Percentiles rank a stretch among this genome's conserved stretches.
Evolutionary conservation across 2,329 filamentous ascomycete genomes (phyloP).

Genomic region (Raffaelea ambrosiae): DNA sequence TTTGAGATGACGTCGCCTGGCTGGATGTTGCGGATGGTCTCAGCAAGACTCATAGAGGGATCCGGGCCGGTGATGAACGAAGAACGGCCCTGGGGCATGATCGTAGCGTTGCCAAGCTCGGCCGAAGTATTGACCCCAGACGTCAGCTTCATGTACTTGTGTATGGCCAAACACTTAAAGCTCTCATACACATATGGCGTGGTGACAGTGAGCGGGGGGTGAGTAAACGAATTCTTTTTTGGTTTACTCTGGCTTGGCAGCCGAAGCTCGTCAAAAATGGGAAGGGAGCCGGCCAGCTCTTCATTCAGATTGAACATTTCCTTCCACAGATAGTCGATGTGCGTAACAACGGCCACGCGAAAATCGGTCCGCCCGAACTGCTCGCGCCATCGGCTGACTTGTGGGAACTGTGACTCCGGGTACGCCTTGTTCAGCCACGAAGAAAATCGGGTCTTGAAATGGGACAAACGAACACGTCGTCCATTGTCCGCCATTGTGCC

Average conservation of each 20-base stretch:
- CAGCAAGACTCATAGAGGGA: background rate
- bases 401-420: conserved; percentile 15
- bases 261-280: conserved; percentile 44
- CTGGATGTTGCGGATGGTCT: conserved; percentile 22
- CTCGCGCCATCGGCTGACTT: conserved; percentile 46
- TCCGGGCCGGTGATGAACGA: conserved; percentile 1
- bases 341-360: conserved; percentile 47
- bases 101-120: background rate
- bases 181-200: conserved; percentile 59
- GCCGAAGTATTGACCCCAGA: conserved; percentile 18
- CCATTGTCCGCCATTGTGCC: conserved; percentile 21
- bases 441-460: conserved; percentile 51
- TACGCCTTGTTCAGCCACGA: conserved; percentile 46
- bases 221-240: background rate
- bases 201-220: conserved; percentile 46
- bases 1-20: conserved; percentile 43
- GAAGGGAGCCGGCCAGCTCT: conserved; percentile 22
- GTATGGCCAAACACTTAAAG: conserved; percentile 57
- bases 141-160: conserved; percentile 38
- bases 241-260: background rate
- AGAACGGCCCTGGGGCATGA: conserved; percentile 3
- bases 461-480: conserved; percentile 34
- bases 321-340: conserved; percentile 56
- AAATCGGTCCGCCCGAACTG: conserved; percentile 50
- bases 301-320: conserved; percentile 43